phyloP scores from a whole-genome alignment of 805 yeast genomes.

The Candida corydali region DNA sequence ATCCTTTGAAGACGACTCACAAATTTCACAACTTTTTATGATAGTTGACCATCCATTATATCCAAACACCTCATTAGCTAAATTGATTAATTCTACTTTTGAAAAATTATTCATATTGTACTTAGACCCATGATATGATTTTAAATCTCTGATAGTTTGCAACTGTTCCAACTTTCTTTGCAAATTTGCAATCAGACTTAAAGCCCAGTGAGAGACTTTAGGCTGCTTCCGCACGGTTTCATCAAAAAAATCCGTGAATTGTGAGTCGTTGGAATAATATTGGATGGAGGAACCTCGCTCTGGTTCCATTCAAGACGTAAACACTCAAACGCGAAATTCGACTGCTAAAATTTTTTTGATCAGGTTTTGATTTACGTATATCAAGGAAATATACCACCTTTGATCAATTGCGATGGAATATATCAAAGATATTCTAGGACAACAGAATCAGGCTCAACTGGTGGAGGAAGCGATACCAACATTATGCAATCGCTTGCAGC shows the following conservation, averaged over 20 bases:
- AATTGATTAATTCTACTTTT: slow-evolving; percentile 21
- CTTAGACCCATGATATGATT: background rate
- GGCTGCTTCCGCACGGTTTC: too few relatives aligned
- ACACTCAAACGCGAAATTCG: slow-evolving; percentile 1
- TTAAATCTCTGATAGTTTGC: slow-evolving; percentile 14
- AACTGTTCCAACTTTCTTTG: slow-evolving; percentile 43
- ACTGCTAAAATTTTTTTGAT: background rate
- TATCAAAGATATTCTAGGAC: slow-evolving; percentile 32
- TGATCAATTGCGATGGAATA: slow-evolving; percentile 34
- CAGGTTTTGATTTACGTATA: background rate
- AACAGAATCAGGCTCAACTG: slow-evolving; percentile 33
- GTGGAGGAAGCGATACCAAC: slow-evolving; percentile 86
- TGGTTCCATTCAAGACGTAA: background rate
- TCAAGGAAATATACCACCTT: too few relatives aligned
- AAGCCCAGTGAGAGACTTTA: too few relatives aligned
- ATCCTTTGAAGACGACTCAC: slow-evolving; percentile 16
- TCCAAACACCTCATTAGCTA: slow-evolving; percentile 53
- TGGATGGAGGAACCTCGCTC: too few relatives aligned
- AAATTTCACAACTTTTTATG: slow-evolving; percentile 20
- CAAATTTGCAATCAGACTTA: slow-evolving; percentile 42
- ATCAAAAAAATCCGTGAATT: slow-evolving; percentile 7
- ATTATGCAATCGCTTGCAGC: slow-evolving; percentile 79
- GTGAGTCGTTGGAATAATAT: too few relatives aligned
- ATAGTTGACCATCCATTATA: slow-evolving; percentile 55
- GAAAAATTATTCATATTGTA: slow-evolving; percentile 7